Evolutionary conservation across 768 basidiomycete species (phyloP), one percentile per base, ranked within the genome.

Genomic region (Hydnomerulius pinastri): DNA sequence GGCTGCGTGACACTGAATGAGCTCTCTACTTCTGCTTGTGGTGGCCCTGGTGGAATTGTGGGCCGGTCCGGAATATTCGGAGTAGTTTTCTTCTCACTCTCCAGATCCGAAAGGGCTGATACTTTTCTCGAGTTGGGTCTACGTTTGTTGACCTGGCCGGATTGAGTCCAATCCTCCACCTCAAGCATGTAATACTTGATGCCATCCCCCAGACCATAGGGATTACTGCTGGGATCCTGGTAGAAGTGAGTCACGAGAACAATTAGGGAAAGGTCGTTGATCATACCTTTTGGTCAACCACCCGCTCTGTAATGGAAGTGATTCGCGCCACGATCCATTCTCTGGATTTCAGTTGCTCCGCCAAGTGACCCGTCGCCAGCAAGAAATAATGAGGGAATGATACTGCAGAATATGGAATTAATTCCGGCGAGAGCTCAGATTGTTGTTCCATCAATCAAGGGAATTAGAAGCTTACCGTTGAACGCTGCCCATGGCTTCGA

Each of bases 351-450:
- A 97, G 75, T 65, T 94, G 91, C 60, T 97, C 94, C 18, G 85
- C 90, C 39, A 98, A 76, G 58, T 87, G 85, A 2, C 86, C 89
- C 1, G 86, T 89, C 4, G 92, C 89, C 65, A 92, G 84, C 29
- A 99, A 80, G 74, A 99, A 99, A 70, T 98, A 95, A 70, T 98
- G 96, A 41, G 97, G 97, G 71, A 95, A 96, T 10, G 90, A 93
- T 8, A 98, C 94, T 93, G 66, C 46, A 32, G 12, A 29, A 2
- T 51, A 6, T 29, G 15, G 4, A n/a, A 18, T 27, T 18, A 15
- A n/a, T 9, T 28, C 24, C 6, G 28, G 37, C 10, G 36, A n/a
- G n/a, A n/a, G n/a, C n/a, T 48, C 15, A 48, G 44, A 27, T 37
- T 17, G 23, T 28, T 27, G 17, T 20, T 4, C 4, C 6, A 4